phyloP scores from a whole-genome alignment of 176 grass and related monocot species.

The Aechmea fasciata region DNA sequence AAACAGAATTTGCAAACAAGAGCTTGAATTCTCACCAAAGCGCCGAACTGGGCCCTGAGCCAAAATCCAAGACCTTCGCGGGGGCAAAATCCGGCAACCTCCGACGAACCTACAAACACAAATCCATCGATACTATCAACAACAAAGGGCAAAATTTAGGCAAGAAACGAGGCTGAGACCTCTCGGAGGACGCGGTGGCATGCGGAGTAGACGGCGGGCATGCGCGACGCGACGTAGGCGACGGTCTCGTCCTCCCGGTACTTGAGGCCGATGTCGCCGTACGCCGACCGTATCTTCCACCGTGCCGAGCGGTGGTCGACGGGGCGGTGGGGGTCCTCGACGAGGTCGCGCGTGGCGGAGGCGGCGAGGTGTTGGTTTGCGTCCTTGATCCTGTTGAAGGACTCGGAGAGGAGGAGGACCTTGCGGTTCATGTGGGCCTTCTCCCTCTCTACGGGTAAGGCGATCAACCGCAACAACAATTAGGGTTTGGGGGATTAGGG shows the following conservation, averaged over 20 bases:
- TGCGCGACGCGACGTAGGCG: constrained; percentile 80
- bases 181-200: constrained; percentile 83
- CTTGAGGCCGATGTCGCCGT: constrained; percentile 68
- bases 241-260: constrained; percentile 76
- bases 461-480: background rate
- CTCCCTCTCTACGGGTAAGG: constrained; percentile 27
- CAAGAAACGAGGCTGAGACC: constrained; percentile 30
- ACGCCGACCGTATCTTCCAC: constrained; percentile 71
- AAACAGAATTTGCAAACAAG: background rate
- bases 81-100: constrained; percentile 63
- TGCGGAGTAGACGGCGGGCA: constrained; percentile 73
- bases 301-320: constrained; percentile 39
- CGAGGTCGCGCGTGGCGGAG: constrained; percentile 38
- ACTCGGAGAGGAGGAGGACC: constrained; percentile 54
- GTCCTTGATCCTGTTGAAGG: constrained; percentile 62
- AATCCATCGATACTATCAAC: background rate
- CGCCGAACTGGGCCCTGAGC: constrained; percentile 78
- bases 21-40: constrained; percentile 52
- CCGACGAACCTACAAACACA: constrained; percentile 47
- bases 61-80: constrained; percentile 78
- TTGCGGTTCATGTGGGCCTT: constrained; percentile 73
- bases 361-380: constrained; percentile 52
- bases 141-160: background rate
- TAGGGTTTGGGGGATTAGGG: too few relatives aligned
- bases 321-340: constrained; percentile 49